These are phyloP conservation scores for Polymyxa betae DNA, from an alignment of 208 protist species.

Conservation along the genomic window DNA sequence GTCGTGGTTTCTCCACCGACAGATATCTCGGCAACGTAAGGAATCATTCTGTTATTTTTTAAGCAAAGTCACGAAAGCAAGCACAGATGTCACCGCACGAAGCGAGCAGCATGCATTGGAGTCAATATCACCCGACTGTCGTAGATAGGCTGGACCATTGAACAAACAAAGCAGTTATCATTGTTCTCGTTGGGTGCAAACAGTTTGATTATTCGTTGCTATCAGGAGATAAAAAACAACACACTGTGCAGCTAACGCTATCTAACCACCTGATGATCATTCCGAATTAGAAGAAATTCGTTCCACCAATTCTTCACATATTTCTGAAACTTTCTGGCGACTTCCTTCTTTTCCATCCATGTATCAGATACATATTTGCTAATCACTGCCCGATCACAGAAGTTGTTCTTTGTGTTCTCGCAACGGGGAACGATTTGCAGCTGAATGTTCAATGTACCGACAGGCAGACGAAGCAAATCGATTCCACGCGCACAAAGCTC, in stretches of 20 bases:
- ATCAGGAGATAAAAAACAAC: not conserved
- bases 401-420: not conserved
- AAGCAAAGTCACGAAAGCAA: not conserved
- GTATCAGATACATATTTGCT: not conserved
- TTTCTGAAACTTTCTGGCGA: not conserved
- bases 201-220: conserved; percentile 33
- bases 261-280: conserved; percentile 9
- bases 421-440: conserved; percentile 15
- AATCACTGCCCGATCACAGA: not conserved
- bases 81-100: not conserved
- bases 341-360: not conserved
- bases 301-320: conserved; percentile 26
- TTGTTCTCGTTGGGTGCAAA: conserved; percentile 44
- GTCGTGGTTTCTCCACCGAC: conserved; percentile 3
- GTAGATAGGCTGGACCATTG: not conserved
- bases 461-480: not conserved
- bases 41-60: not conserved
- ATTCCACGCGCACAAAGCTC: not conserved
- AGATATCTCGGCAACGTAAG: not conserved
- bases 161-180: not conserved
- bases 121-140: not conserved
- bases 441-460: not conserved
- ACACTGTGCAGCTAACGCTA: not conserved
- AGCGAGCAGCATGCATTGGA: conserved; percentile 17
- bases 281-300: not conserved